Evolutionary conservation across 2,329 filamentous ascomycete genomes (phyloP), one percentile per base, ranked within the genome.

Genomic region (Rutstroemia sydowiana): DNA sequence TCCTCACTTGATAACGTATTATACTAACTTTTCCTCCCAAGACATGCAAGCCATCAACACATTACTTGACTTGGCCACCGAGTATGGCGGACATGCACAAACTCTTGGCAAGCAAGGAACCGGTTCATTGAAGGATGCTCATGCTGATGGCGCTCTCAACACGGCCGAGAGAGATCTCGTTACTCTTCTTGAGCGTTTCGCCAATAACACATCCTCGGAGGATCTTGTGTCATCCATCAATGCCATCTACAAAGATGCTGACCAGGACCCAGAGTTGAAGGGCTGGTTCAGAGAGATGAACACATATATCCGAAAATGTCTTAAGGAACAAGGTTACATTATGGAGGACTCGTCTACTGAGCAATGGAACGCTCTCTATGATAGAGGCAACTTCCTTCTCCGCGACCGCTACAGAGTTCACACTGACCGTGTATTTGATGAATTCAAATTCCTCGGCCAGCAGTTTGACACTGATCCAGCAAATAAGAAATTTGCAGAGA

Each of bases 141-240:
- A 87, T 62, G 68, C 70, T 54, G 77, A 82, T 59, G 75, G 80
- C 57, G 76, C 78, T 53, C 72, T 97, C 45, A 72, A 80, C 50
- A 75, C 76, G 51, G 89, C 88, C 48, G 88, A 96, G 73, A 75
- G 79, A 70, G 85, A 95, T 66, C 76, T 95, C 53, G 88, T 84
- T 81, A 88, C 82, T 8, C 75, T 98, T 18, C 84, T 98, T 60
- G 93, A 97, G 75, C 87, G 93, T 44, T 97, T 96, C 63, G 93
- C 93, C 66, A 97, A 98, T 69, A 85, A 85, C 64, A 97, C 93
- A 8, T 96, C 91, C 0, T 82, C 84, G 31, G 85, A 95, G 57
- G 88, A 95, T 59, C 74, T 97, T 3, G 89, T 93, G 72, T 83
- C 87, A 16, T 82, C 90, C 0, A 85, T 98, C 68, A 85, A 90